Evolutionary conservation across 225 moss, liverwort and hornwort species (phyloP), one percentile per base, ranked within the genome.

Genomic region (Pseudisothecium myosuroides): DNA sequence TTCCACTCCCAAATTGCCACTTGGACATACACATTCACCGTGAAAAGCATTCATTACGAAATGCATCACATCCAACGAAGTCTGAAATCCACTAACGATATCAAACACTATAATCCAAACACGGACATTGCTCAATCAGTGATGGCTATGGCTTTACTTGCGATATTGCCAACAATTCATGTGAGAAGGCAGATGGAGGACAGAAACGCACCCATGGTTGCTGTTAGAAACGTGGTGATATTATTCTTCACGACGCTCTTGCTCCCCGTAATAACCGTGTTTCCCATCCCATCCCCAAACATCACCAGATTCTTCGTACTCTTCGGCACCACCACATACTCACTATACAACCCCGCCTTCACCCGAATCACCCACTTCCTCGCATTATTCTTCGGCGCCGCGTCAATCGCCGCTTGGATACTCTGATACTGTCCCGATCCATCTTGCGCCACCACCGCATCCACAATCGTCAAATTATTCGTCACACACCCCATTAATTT

Each of bases 221-320:
- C 94, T 22, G 94, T 93, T 20, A 84, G 76, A 90, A 90, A 97
- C n/a, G 97, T 97, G 43, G 97, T 97, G 82, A 94, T 56, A 59
- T 94, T 94, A 76, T 55, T 85, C 73, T 91, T 93, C 5, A 91
- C 82, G 22, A 94, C 94, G 68, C 93, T 96, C 64, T 67, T 91
- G 88, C 34, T 90, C 18, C 93, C 95, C 20, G 94, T 94, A 89
- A 97, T 91, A 39, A 97, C 26, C 36, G 96, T 96, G 60, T 89
- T 63, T 45, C 92, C 94, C 8, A 92, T 90, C 64, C 95, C 96
- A 54, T 93, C 95, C 29, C 92, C 94, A 12, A 92, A 60, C 37
- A 94, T 34, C 28, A 92, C 87, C 29, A 94, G 16, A 82, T 94
- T 92, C 83, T 85, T 91, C 60, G 52, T 60, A 28, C 54, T 68